A percentile compares a stretch with the other conserved stretches of the same genome.
Evolutionary conservation across 2,329 filamentous ascomycete species (phyloP).

Genomic region (Diaporthe australafricana): DNA sequence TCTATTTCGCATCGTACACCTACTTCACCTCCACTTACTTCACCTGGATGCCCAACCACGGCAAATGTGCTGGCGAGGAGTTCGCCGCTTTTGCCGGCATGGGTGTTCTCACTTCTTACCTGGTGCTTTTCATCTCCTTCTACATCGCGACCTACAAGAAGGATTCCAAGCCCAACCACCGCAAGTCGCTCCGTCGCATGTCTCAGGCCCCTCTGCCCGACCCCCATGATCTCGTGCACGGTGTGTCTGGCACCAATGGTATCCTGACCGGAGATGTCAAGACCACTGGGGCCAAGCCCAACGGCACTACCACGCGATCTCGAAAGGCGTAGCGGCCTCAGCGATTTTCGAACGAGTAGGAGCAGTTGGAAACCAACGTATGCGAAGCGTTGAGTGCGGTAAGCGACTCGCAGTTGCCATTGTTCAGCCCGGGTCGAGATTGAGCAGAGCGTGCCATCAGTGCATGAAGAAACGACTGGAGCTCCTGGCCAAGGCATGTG

Average conservation of each 20-base stretch:
- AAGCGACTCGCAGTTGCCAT: not conserved
- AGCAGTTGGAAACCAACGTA: not conserved
- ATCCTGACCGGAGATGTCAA: constrained; percentile 60
- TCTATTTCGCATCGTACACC: constrained; percentile 99
- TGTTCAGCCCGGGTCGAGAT: not conserved
- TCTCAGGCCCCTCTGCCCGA: constrained; percentile 79
- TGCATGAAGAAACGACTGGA: not conserved
- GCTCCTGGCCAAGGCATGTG: not conserved
- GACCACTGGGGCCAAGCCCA: constrained; percentile 66
- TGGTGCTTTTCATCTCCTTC: constrained; percentile 98
- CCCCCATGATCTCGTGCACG: constrained; percentile 79
- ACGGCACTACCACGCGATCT: constrained; percentile 72
- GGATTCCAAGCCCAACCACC: constrained; percentile 72
- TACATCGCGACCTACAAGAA: constrained; percentile 97
- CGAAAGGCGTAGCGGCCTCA: constrained; percentile 71
- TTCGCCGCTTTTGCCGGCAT: constrained; percentile 95
- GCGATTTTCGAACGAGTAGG: not conserved
- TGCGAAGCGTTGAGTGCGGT: not conserved
- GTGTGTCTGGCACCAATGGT: constrained; percentile 61
- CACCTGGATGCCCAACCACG: constrained; percentile 83
- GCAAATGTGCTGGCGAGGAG: constrained; percentile 93
- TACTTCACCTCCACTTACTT: constrained; percentile 97
- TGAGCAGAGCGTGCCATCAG: not conserved
- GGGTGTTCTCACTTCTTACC: constrained; percentile 91
- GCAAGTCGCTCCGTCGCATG: constrained; percentile 78